Base-by-base conservation (phyloP, 495 filamentous ascomycete species). In the Annulohypoxylon nitens region DNA sequence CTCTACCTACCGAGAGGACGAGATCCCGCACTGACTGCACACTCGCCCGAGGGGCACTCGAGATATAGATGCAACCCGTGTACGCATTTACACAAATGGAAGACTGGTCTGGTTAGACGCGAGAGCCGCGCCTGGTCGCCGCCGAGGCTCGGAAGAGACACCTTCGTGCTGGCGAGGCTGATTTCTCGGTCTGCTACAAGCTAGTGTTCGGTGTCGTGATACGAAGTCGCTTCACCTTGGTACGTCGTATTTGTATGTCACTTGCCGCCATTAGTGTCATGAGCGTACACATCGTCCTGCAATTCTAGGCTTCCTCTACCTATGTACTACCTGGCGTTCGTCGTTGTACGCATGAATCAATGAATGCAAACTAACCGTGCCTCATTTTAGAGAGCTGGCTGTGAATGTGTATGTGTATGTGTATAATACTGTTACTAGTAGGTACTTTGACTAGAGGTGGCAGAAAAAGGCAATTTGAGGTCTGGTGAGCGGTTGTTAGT, bases 91-190 rank as follows among this genome's bases (percentile, higher is more conserved):
- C 37, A 39, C 37, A 30, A 4, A 2, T 39, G 8, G 36, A 3
- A 39, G 36, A 16, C 14, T 45, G 41, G 12, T 10, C 9, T 10
- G 37, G 37, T 2, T 47, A 18, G 43, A 47, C 43, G 43, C 43
- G 43, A 47, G 43, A 47, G 43, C 59, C 36, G 51, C 55, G 43
- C 67, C 51, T 67, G 59, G 43, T 74, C 71, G 71, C 41, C 55
- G 25, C 39, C 36, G 67, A 60, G 67, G 62, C 67, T 67, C 62
- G 5, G 41, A n/a, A n/a, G 37, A 12, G 41, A n/a, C 41, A 5
- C 2, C 45, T 50, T 7, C 51, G 53, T 60, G 12, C 20, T 3
- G 54, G 4, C 20, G 20, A 60, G 57, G 57, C 57, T 60, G 36
- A 60, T 12, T 60, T 26, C 57, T 60, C 18, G 18, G 57, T 43